phyloP scores from a whole-genome alignment of 2,329 filamentous ascomycete genomes.

The Eutypa lata region DNA sequence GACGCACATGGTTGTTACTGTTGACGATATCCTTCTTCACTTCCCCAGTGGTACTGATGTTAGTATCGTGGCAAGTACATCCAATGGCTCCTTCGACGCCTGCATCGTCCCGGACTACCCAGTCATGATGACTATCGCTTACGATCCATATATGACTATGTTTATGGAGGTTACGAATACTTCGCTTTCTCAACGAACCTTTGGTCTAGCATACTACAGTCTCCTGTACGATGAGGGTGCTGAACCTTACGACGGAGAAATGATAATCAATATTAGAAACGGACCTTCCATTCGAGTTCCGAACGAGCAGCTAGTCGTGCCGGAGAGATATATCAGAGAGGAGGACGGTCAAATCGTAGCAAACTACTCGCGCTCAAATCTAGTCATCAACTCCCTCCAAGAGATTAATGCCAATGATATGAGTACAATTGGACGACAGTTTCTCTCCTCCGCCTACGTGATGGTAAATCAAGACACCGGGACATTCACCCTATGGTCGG shows the following conservation, averaged over 20 bases:
- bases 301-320: slow-evolving; percentile 29
- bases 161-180: slow-evolving; percentile 4
- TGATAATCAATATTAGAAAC: slow-evolving; percentile 14
- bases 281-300: slow-evolving; percentile 19
- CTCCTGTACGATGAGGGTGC: slow-evolving; percentile 9
- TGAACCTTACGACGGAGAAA: slow-evolving; percentile 10
- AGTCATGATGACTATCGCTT: slow-evolving; percentile 14
- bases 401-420: slow-evolving; percentile 18
- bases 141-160: slow-evolving; percentile 16
- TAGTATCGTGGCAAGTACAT: slow-evolving; percentile 20
- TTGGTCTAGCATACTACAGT: slow-evolving; percentile 16
- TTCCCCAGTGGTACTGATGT: slow-evolving; percentile 29
- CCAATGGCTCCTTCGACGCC: slow-evolving; percentile 7
- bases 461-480: slow-evolving; percentile 25
- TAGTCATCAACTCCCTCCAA: slow-evolving; percentile 22
- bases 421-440: slow-evolving; percentile 22
- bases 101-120: slow-evolving; percentile 20
- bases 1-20: slow-evolving; percentile 26
- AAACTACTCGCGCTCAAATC: slow-evolving; percentile 16
- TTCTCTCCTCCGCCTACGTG: slow-evolving; percentile 29
- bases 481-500: slow-evolving; percentile 20
- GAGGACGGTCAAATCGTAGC: slow-evolving; percentile 8
- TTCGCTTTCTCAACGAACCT: slow-evolving; percentile 6
- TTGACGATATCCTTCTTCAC: slow-evolving; percentile 27
- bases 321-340: slow-evolving; percentile 19